phyloP scores from a whole-genome alignment of 768 basidiomycete genomes.

The Mycena capillaripes region DNA sequence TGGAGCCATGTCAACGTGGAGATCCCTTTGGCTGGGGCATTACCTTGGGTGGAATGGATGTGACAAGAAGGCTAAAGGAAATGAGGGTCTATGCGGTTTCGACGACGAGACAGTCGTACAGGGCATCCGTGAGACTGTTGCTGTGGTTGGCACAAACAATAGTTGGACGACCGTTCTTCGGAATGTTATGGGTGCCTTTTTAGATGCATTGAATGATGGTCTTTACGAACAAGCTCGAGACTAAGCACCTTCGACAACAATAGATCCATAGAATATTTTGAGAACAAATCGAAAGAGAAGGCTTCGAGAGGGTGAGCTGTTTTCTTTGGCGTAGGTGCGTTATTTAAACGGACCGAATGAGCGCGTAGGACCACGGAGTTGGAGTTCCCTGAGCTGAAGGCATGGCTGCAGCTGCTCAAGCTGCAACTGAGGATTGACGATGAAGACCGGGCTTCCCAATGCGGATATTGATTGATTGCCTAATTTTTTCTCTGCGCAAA shows the following conservation, averaged over 20 bases:
- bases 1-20: slow-evolving; percentile 42
- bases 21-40: neutral
- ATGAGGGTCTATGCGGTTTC: slow-evolving; percentile 2
- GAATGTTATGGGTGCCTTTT: slow-evolving; percentile 79
- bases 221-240: too few relatives aligned
- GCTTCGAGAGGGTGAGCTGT: slow-evolving; percentile 1
- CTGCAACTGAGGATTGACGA: too few relatives aligned
- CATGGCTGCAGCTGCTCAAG: too few relatives aligned
- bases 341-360: slow-evolving; percentile 29
- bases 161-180: slow-evolving; percentile 80
- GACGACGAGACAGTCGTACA: slow-evolving; percentile 72
- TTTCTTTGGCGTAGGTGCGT: neutral
- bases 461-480: neutral
- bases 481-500: slow-evolving; percentile 2
- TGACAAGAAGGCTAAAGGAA: slow-evolving; percentile 73
- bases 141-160: slow-evolving; percentile 91
- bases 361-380: slow-evolving; percentile 70
- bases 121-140: slow-evolving; percentile 88
- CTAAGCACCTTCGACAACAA: slow-evolving; percentile 91
- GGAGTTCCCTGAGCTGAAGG: slow-evolving; percentile 46
- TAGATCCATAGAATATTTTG: slow-evolving; percentile 92
- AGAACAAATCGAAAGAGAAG: slow-evolving; percentile 85
- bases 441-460: slow-evolving; percentile 6
- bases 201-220: too few relatives aligned
- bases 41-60: slow-evolving; percentile 79